These are phyloP conservation scores for Leptoxyphium fumago DNA, from an alignment of 2,329 filamentous ascomycete genomes.

Conservation along the genomic window DNA sequence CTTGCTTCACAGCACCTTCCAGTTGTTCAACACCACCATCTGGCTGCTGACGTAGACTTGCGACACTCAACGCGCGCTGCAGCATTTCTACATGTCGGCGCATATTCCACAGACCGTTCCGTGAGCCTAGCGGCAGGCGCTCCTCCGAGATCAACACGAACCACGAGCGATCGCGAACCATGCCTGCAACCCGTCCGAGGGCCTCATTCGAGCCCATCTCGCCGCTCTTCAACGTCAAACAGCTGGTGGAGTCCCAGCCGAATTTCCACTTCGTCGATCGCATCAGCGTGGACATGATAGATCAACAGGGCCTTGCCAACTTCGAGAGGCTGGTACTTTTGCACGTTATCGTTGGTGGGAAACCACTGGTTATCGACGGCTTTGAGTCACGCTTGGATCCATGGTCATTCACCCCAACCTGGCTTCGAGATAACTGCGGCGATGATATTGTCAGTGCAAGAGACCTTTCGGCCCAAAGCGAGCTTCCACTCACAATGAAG, in stretches of 20 bases:
- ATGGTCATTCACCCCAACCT: conserved; percentile 63
- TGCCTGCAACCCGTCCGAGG: conserved; percentile 67
- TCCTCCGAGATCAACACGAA: too few species aligned
- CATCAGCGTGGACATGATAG: conserved; percentile 65
- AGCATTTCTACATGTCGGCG: too few species aligned
- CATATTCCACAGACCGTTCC: too few species aligned
- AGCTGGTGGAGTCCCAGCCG: conserved; percentile 59
- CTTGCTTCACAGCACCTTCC: too few species aligned
- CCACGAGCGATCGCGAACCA: conserved; percentile 25
- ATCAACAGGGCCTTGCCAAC: conserved; percentile 56
- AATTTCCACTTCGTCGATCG: conserved; percentile 82
- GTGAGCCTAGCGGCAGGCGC: too few species aligned
- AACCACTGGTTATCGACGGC: conserved; percentile 79
- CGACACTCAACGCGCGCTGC: too few species aligned
- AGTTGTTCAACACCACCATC: too few species aligned
- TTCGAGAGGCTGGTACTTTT: conserved; percentile 77
- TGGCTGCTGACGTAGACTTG: too few species aligned
- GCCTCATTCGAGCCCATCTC: conserved; percentile 86
- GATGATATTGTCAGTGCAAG: conserved; percentile 75
- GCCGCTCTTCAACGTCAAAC: conserved; percentile 64
- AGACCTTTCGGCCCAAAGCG: conserved; percentile 56
- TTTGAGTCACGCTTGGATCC: conserved; percentile 65
- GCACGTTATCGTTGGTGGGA: conserved; percentile 72
- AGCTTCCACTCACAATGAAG: conserved; percentile 71
- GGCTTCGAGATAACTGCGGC: conserved; percentile 66